phyloP scores from a whole-genome alignment of 2,329 filamentous ascomycete genomes.

The Stachybotrys chartarum region DNA sequence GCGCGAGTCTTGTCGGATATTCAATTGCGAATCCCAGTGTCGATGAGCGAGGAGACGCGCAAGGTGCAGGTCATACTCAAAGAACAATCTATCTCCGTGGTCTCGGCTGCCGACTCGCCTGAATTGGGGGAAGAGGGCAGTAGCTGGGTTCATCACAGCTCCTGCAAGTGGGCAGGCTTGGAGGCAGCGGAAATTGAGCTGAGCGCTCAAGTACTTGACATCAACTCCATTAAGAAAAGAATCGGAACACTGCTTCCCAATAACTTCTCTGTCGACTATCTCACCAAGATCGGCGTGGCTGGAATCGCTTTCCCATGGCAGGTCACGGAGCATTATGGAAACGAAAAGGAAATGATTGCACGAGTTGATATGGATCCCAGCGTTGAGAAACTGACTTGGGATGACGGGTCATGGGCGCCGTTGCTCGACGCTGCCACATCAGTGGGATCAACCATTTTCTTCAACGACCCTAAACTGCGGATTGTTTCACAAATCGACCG shows the following conservation, averaged over 20 bases:
- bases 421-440: conserved; percentile 6
- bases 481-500: conserved; percentile 3
- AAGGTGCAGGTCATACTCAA: not conserved
- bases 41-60: conserved; percentile 1
- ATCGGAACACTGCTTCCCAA: conserved; percentile 3
- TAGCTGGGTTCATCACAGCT: not conserved
- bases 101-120: not conserved
- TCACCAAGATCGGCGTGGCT: conserved; percentile 3
- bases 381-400: not conserved
- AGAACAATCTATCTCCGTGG: not conserved
- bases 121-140: not conserved
- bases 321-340: conserved; percentile 5
- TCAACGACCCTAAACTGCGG: conserved; percentile 1
- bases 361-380: conserved; percentile 2
- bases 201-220: not conserved
- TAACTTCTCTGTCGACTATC: conserved; percentile 4
- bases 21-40: conserved; percentile 3
- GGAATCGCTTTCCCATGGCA: conserved; percentile 6
- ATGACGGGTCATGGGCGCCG: conserved; percentile 1
- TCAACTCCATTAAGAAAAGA: conserved; percentile 1
- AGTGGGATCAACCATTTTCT: conserved; percentile 3
- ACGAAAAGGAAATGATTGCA: conserved; percentile 6
- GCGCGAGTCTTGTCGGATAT: conserved; percentile 1
- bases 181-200: not conserved
- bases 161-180: not conserved